Base-by-base conservation (phyloP, 345 rosid genomes). In the Populus tremula region DNA sequence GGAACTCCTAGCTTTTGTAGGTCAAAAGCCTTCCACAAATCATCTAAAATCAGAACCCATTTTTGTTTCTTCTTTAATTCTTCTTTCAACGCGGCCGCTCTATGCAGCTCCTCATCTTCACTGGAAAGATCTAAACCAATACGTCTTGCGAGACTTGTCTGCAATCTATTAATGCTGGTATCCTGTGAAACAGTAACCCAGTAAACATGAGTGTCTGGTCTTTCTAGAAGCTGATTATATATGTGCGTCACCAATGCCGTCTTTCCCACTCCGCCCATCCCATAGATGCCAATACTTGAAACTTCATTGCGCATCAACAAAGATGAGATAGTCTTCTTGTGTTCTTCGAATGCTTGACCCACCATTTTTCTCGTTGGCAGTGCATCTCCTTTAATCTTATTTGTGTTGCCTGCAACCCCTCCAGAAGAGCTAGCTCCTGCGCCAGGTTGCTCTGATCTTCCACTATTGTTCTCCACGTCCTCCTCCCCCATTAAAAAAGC, bases 181-280 rank as follows among this genome's bases (percentile, higher is more conserved):
- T 75, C 64, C 31, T n/a, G 41, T 2, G 84, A 78, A 0, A 78
- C 76, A 50, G 80, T 78, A 2, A 72, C 69, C 82, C 82, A 81
- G 16, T 72, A 56, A 13, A 78, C 82, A 20, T 4, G 25, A 64
- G 13, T 29, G 14, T 29, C 21, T 4, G 11, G 39, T 8, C 1
- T 20, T 18, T 0, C 0, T 20, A 27, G 10, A 41, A 78, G 41
- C 20, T 23, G 9, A 20, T 78, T 78, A 39, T 72, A 8, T 6
- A 72, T 18, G 21, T 72, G 68, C 20, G 29, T 72, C 31, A 61
- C n/a, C 29, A 78, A 13, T 61, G 35, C 16, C 0, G 81, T 78
- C 39, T 78, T 78, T 4, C 81, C 81, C 1, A 50, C 61, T 25
- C 77, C 82, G 1, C 50, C 77, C 77, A 67, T 79, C 17, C 77